phyloP scores from a whole-genome alignment of 352 stramenopile species.

The Phytophthora uliginosa region DNA sequence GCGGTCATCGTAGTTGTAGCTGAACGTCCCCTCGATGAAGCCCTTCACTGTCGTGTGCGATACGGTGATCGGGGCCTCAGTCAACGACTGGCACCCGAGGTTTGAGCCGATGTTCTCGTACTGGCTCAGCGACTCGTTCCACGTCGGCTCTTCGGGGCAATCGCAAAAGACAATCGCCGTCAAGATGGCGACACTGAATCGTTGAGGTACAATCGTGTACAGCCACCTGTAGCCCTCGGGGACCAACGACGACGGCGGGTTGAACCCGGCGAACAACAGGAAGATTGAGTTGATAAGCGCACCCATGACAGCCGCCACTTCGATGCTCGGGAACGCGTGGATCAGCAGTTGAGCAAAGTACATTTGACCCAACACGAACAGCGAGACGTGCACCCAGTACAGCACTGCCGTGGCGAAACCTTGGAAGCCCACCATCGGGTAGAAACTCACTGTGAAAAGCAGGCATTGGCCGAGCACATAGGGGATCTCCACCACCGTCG shows the following conservation, averaged over 20 bases:
- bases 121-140: slow-evolving; percentile 14
- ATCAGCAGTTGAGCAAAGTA: slow-evolving; percentile 25
- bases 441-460: slow-evolving; percentile 21
- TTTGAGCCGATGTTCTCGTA: slow-evolving; percentile 20
- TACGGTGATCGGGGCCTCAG: slow-evolving; percentile 6
- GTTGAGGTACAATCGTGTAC: slow-evolving; percentile 18
- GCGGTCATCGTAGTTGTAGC: slow-evolving; percentile 19
- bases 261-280: slow-evolving; percentile 19
- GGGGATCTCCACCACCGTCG: slow-evolving; percentile 20
- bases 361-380: slow-evolving; percentile 24
- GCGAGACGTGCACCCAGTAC: slow-evolving; percentile 16
- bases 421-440: slow-evolving; percentile 21
- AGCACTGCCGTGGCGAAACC: slow-evolving; percentile 20
- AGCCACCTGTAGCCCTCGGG: slow-evolving; percentile 9
- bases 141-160: slow-evolving; percentile 17
- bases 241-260: slow-evolving; percentile 11
- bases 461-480: slow-evolving; percentile 16
- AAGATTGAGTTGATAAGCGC: slow-evolving; percentile 23
- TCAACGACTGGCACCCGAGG: slow-evolving; percentile 13
- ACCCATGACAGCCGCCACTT: slow-evolving; percentile 17
- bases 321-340: slow-evolving; percentile 25
- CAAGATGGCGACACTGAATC: slow-evolving; percentile 13
- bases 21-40: slow-evolving; percentile 21
- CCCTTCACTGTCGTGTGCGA: slow-evolving; percentile 21
- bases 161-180: slow-evolving; percentile 16